These are phyloP conservation scores for Apiospora marii DNA, from an alignment of 2,329 filamentous ascomycete species.

Conservation along the genomic window DNA sequence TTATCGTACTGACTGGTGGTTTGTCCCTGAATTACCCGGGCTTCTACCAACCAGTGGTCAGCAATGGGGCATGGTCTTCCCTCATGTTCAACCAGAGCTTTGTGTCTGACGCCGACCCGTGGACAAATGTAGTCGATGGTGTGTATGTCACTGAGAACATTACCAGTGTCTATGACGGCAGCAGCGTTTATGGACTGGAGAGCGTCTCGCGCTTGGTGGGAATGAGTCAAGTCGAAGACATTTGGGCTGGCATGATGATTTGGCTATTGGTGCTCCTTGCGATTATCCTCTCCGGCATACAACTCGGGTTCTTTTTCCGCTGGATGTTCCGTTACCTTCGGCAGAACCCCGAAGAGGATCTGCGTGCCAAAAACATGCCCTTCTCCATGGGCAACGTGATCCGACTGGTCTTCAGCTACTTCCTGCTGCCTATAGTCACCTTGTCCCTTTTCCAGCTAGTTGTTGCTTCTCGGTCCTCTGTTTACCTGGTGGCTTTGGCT, in stretches of 20 bases:
- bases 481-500: conserved; percentile 76
- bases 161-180: conserved; percentile 75
- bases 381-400: conserved; percentile 83
- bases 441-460: conserved; percentile 93
- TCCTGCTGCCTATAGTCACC: conserved; percentile 85
- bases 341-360: conserved; percentile 81
- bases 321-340: conserved; percentile 79
- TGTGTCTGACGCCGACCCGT: conserved; percentile 72
- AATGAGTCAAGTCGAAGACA: conserved; percentile 76
- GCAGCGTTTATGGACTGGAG: conserved; percentile 81
- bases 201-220: conserved; percentile 82
- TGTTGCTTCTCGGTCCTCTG: conserved; percentile 71
- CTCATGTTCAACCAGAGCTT: conserved; percentile 95
- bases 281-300: conserved; percentile 72
- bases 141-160: conserved; percentile 83
- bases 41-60: conserved; percentile 91
- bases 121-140: conserved; percentile 77
- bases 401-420: conserved; percentile 90
- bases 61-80: conserved; percentile 85
- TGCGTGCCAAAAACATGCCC: conserved; percentile 89
- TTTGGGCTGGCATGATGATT: conserved; percentile 94
- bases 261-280: conserved; percentile 84
- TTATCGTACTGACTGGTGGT: conserved; percentile 85
- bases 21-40: conserved; percentile 90
- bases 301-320: conserved; percentile 77